Conservation (phyloP, 2,329 filamentous ascomycete genomes). For the Esteya vermicola region DNA sequence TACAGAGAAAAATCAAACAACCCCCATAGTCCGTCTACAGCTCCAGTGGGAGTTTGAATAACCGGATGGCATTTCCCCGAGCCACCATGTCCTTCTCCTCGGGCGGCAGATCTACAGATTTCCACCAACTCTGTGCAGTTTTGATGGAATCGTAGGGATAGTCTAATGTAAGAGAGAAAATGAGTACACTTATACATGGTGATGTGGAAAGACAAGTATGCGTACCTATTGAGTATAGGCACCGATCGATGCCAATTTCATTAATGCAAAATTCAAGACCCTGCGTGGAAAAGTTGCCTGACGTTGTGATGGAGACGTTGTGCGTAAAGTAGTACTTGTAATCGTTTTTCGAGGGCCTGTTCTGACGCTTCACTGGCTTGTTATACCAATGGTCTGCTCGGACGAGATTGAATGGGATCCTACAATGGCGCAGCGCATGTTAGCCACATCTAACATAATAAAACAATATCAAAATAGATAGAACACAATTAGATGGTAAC, state of each 20-base stretch:
- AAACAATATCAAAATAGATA: slow-evolving; percentile 2
- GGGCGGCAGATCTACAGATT: slow-evolving; percentile 14
- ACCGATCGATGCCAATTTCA: slow-evolving; percentile 22
- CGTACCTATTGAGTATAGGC: slow-evolving; percentile 25
- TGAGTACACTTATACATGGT: not conserved
- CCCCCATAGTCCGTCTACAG: slow-evolving; percentile 3
- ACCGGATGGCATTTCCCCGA: slow-evolving; percentile 16
- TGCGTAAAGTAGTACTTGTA: slow-evolving; percentile 24
- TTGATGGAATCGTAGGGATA: slow-evolving; percentile 21
- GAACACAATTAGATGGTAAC: too few relatives aligned
- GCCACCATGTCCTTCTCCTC: slow-evolving; percentile 16
- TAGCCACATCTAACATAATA: too few relatives aligned
- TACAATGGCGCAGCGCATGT: not conserved
- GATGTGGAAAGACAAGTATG: not conserved
- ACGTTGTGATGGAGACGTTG: slow-evolving; percentile 27
- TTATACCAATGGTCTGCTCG: slow-evolving; percentile 28
- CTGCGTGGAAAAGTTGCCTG: slow-evolving; percentile 24
- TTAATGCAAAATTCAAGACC: slow-evolving; percentile 25
- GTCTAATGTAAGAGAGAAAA: slow-evolving; percentile 10
- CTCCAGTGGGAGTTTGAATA: slow-evolving; percentile 20
- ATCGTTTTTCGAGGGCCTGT: slow-evolving; percentile 22
- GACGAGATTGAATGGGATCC: slow-evolving; percentile 27
- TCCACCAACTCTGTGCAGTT: slow-evolving; percentile 20
- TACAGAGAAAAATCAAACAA: not conserved
- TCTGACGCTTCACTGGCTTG: slow-evolving; percentile 23